phyloP scores from a whole-genome alignment of 2,329 filamentous ascomycete species.

The Cordyceps cicadae region DNA sequence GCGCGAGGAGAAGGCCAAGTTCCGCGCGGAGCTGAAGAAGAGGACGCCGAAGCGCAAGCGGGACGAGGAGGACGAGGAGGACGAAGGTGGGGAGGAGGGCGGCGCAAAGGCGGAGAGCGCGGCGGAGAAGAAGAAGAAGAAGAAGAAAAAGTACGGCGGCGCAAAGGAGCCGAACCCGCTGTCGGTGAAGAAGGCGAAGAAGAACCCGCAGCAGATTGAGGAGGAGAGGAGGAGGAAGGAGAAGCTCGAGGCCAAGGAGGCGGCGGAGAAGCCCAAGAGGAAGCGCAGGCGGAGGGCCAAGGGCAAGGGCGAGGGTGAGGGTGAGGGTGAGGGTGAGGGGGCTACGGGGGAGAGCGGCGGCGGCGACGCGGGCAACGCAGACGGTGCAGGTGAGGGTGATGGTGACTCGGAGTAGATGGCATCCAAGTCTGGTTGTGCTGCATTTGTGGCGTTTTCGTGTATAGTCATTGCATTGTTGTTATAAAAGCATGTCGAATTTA shows the following conservation, averaged over 20 bases:
- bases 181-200: conserved; percentile 61
- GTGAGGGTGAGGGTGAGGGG: conserved; percentile 16
- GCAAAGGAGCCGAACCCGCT: conserved; percentile 64
- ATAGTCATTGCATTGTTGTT: neutral
- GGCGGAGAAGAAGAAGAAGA: conserved; percentile 44
- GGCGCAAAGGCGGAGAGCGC: conserved; percentile 15
- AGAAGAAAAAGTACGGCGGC: conserved; percentile 52
- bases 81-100: conserved; percentile 34
- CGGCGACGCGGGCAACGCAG: neutral
- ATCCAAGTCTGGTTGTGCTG: neutral
- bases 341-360: conserved; percentile 22
- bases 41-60: conserved; percentile 38
- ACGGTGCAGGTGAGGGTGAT: conserved; percentile 17
- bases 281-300: conserved; percentile 31
- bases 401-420: conserved; percentile 17
- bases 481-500: neutral
- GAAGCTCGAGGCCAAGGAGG: conserved; percentile 15
- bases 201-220: conserved; percentile 24
- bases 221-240: conserved; percentile 17
- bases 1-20: conserved; percentile 65
- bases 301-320: conserved; percentile 17
- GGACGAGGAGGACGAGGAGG: conserved; percentile 28
- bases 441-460: neutral
- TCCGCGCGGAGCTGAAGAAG: conserved; percentile 57
- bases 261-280: conserved; percentile 24